phyloP scores from a whole-genome alignment of 129 eudicot genomes.

The Erigeron canadensis region DNA sequence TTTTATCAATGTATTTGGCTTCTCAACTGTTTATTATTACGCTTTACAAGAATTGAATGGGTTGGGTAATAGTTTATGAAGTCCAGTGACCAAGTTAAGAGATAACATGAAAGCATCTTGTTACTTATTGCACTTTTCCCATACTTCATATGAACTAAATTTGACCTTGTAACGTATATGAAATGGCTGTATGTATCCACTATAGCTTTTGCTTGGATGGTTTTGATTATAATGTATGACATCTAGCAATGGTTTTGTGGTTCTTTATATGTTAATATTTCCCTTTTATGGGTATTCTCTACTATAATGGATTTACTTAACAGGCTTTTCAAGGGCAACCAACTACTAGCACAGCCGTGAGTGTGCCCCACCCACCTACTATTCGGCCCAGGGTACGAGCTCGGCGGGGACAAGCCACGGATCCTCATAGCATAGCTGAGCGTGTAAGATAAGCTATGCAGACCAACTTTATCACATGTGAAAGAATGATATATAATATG shows the following conservation, averaged over 20 bases:
- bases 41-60: not conserved
- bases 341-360: slow-evolving; percentile 62
- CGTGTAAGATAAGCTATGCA: slow-evolving; percentile 49
- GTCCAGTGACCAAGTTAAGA: not conserved
- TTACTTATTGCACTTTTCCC: not conserved
- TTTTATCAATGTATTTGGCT: no score
- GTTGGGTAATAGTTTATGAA: not conserved
- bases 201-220: no score
- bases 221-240: no score
- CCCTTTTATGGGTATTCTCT: not conserved
- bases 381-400: slow-evolving; percentile 95
- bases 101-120: not conserved
- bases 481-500: not conserved
- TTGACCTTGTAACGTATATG: not conserved
- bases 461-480: not conserved
- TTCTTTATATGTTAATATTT: slow-evolving; percentile 12
- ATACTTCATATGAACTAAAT: not conserved
- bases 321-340: slow-evolving; percentile 85
- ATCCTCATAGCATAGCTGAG: slow-evolving; percentile 98
- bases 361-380: slow-evolving; percentile 77
- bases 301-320: not conserved
- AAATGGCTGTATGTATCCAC: not conserved
- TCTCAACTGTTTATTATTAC: not conserved
- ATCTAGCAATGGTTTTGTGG: not conserved
- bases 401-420: slow-evolving; percentile 95